Conservation (phyloP, 2,329 filamentous ascomycete species). For the Phoma sp. region DNA sequence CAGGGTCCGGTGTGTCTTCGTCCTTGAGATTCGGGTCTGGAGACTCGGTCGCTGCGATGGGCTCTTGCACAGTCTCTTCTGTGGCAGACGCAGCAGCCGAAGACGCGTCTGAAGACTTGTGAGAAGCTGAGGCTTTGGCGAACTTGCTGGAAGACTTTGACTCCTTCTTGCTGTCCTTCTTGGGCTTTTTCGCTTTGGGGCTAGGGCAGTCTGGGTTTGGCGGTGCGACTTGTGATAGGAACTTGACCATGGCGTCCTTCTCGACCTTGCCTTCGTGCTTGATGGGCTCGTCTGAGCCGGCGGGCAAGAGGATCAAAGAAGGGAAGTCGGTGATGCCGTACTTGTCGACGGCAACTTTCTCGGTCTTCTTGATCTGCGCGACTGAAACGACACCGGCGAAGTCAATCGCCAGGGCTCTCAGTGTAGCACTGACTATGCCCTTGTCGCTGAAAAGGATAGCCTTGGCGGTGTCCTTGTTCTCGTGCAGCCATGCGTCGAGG, state of each 20-base stretch:
- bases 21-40: conserved; percentile 57
- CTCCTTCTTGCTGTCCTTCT: conserved; percentile 55
- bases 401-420: conserved; percentile 88
- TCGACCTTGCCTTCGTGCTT: conserved; percentile 84
- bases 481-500: conserved; percentile 73
- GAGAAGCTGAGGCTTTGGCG: conserved; percentile 58
- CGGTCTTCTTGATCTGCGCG: conserved; percentile 84
- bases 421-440: conserved; percentile 80
- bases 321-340: conserved; percentile 83
- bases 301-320: conserved; percentile 78
- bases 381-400: conserved; percentile 81
- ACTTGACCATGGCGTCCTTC: conserved; percentile 80
- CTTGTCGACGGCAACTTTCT: conserved; percentile 71
- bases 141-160: conserved; percentile 57
- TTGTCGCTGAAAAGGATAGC: conserved; percentile 94
- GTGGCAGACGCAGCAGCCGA: conserved; percentile 57
- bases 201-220: conserved; percentile 80
- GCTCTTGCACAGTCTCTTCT: conserved; percentile 57
- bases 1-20: conserved; percentile 54
- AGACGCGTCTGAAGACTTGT: conserved; percentile 57
- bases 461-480: conserved; percentile 74
- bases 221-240: conserved; percentile 77
- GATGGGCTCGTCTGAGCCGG: conserved; percentile 70
- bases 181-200: conserved; percentile 53
- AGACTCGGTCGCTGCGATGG: conserved; percentile 59